phyloP scores from a whole-genome alignment of 2,329 filamentous ascomycete genomes.

The Zymoseptoria pseudotritici region DNA sequence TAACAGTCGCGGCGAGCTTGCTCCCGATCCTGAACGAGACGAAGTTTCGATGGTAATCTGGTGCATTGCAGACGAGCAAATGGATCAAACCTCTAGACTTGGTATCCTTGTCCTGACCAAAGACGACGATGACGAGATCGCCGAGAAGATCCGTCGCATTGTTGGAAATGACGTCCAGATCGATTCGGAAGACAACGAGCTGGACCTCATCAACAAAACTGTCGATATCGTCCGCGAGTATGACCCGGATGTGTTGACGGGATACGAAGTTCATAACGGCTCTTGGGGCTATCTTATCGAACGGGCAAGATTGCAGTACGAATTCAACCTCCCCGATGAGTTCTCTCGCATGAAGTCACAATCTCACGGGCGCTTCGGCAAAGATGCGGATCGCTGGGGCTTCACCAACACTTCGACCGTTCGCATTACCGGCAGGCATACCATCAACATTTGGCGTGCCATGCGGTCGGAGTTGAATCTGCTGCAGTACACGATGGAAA shows the following conservation, averaged over 20 bases:
- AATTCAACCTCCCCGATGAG: conserved; percentile 84
- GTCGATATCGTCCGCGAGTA: conserved; percentile 75
- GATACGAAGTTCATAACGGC: conserved; percentile 86
- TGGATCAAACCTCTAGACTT: conserved; percentile 59
- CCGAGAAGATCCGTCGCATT: conserved; percentile 55
- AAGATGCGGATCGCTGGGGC: conserved; percentile 82
- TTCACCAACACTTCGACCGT: conserved; percentile 92
- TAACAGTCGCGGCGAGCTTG: conserved; percentile 71
- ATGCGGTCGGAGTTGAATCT: conserved; percentile 91
- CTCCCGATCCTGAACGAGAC: conserved; percentile 86
- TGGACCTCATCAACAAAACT: conserved; percentile 78
- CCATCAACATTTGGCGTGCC: conserved; percentile 95
- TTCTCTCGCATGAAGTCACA: conserved; percentile 81
- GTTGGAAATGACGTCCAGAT: conserved; percentile 52
- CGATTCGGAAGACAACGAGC: conserved; percentile 67
- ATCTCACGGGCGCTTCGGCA: conserved; percentile 75
- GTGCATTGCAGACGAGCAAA: conserved; percentile 58
- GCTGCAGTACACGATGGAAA: conserved; percentile 92
- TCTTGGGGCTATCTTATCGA: conserved; percentile 97
- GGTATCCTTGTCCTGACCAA: conserved; percentile 62
- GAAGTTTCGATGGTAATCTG: conserved; percentile 85
- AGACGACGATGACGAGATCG: conserved; percentile 49
- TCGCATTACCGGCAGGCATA: conserved; percentile 83
- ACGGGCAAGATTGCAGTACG: conserved; percentile 75
- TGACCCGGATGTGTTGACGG: conserved; percentile 89